A percentile compares a stretch with the other conserved stretches of the same genome.
Conservation (phyloP, 345 rosid genomes). For the Diplotaxis tenuifolia region DNA sequence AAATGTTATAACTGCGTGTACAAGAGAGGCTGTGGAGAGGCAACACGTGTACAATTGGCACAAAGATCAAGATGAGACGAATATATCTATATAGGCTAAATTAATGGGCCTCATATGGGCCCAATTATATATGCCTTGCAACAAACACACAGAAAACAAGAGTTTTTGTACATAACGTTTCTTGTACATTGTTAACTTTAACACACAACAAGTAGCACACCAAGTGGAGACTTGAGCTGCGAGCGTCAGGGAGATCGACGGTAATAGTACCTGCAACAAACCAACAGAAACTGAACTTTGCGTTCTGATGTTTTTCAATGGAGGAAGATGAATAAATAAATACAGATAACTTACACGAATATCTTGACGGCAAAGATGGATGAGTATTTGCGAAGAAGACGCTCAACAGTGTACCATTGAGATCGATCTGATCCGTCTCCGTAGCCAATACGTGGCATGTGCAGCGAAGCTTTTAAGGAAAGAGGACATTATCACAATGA, state of each 20-base stretch:
- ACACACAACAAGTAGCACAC: neutral
- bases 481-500: neutral
- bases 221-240: neutral
- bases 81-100: constrained; percentile 8
- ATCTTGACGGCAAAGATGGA: constrained; percentile 60
- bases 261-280: constrained; percentile 62
- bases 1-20: constrained; percentile 13
- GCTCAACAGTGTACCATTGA: constrained; percentile 85
- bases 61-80: constrained; percentile 14
- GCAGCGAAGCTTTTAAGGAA: constrained; percentile 61
- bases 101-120: constrained; percentile 18
- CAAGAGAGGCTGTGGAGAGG: neutral
- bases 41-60: constrained; percentile 28
- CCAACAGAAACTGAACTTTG: neutral
- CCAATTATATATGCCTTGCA: neutral
- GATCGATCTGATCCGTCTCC: constrained; percentile 70
- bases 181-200: neutral
- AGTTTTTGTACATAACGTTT: too few relatives aligned
- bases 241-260: constrained; percentile 41
- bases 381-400: constrained; percentile 80
- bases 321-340: neutral
- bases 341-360: constrained; percentile 75
- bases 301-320: neutral
- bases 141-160: neutral
- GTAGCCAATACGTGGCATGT: constrained; percentile 90